Base-by-base conservation (phyloP, 164 flowering plant genomes). In the Umbellularia californica region DNA sequence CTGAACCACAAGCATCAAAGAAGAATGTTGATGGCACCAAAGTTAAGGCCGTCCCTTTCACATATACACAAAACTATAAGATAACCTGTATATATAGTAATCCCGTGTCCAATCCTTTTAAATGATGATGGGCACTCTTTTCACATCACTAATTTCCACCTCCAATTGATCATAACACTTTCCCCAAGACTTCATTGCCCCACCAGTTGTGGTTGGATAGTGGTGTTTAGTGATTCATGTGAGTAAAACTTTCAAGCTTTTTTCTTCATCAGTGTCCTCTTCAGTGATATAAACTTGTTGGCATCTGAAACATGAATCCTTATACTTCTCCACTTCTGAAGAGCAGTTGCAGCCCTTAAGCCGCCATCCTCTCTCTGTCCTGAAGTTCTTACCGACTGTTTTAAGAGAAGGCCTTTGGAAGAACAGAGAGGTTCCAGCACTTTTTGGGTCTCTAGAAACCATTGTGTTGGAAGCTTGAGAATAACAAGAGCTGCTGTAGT, bases 301-400 rank as follows among this genome's bases (percentile, higher is more conserved):
- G 79, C 89, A 82, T 9, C 79, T 64, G 67, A 84, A 86, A 77
- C 94, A 90, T 35, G 82, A 84, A 13, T 89, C 94, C 62, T 78
- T 65, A 70, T 77, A 58, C 80, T 84, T 85, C 68, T 84, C 90
- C 20, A 75, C 69, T 10, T 83, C 88, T n/a, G 65, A 50, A 22
- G 68, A 19, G 79, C 97, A 91, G 73, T 90, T 92, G 82, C 97
- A 90, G 24, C 73, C 73, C 83, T 90, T 92, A 25, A 92, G 82
- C 74, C 75, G 77, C 75, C 85, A 83, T 24, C 79, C 71, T 9
- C 79, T 83, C 77, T 83, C 89, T 1, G 89, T 79, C 83, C 88
- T 27, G 28, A 27, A 27, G 28, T 27, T 27, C 28, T 27, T 82
- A 74, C 94, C 86, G 51, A 85, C 72, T 72, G 28, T 83, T 83